Base-by-base conservation (phyloP, 352 stramenopile species). In the Globisporangium lucens region DNA sequence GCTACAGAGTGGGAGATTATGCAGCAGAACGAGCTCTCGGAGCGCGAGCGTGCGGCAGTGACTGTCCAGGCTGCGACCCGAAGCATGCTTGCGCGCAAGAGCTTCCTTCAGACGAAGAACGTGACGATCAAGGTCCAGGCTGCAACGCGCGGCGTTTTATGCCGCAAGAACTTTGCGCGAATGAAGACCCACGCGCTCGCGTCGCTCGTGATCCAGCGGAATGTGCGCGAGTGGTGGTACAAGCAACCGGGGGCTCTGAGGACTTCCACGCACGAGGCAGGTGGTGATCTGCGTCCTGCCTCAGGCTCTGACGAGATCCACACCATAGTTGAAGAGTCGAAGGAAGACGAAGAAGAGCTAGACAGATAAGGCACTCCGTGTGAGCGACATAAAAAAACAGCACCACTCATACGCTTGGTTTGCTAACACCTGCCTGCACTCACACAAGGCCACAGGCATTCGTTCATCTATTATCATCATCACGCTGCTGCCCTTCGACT, bases 121-220 rank as follows among this genome's bases (percentile, higher is more conserved):
- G 86, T 93, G 3, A 81, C 88, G 35, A 95, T 95, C 62, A 92
- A 90, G 61, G 84, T 95, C 17, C 88, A 95, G 77, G 88, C 88
- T 0, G 87, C 88, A 29, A 93, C 88, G 15, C 84, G 88, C 10
- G 88, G 88, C 41, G 82, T 93, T 24, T 69, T 95, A 36, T 94
- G 86, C 36, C 84, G 88, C 20, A 95, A 95, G 71, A 87, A 95
- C 60, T 95, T 95, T 75, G 84, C 85, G 0, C 82, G 83, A 38
- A 94, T 95, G 85, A 95, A 95, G 69, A 84, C 83, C 27, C 84
- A 94, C 22, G 85, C 86, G 61, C 75, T 93, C 12, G 85, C 88
- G 17, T 94, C 88, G 33, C 71, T 95, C 17, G 88, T 95, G 38
- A 95, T 95, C 53, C 88, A 95, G 59, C 75, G 85, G 36, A 95